A percentile compares a stretch with the other conserved stretches of the same genome.
These are phyloP conservation scores for Arabidopsis hybrid DNA, from an alignment of 441 rosid genomes.

Conservation along the genomic window DNA sequence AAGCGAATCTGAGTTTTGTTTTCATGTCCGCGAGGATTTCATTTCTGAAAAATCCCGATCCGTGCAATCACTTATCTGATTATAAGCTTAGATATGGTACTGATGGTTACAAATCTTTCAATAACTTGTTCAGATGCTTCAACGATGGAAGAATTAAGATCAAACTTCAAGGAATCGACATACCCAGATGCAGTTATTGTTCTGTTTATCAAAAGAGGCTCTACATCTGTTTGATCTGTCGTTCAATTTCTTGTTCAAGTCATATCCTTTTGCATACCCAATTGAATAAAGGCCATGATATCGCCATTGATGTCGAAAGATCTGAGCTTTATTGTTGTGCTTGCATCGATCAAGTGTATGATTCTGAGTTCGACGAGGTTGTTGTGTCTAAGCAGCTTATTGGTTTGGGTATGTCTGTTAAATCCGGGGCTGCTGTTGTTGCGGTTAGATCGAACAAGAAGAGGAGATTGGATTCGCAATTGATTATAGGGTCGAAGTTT, in stretches of 20 bases:
- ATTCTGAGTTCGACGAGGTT: conserved; percentile 80
- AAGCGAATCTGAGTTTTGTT: conserved; percentile 32
- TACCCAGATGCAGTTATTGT: conserved; percentile 75
- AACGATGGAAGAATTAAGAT: conserved; percentile 60
- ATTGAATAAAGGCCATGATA: conserved; percentile 61
- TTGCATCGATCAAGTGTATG: conserved; percentile 87
- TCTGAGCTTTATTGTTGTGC: conserved; percentile 84
- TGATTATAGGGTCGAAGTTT: conserved; percentile 54
- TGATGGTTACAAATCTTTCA: conserved; percentile 60
- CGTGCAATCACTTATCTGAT: conserved; percentile 78
- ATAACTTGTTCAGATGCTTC: conserved; percentile 53
- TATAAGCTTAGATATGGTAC: conserved; percentile 73
- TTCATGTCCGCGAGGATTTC: conserved; percentile 61
- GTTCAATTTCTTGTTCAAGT: conserved; percentile 65
- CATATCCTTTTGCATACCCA: conserved; percentile 72
- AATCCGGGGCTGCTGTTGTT: conserved; percentile 47
- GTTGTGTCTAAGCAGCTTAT: conserved; percentile 59
- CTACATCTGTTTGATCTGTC: conserved; percentile 75
- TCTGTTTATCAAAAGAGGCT: conserved; percentile 56
- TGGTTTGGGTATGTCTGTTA: conserved; percentile 54
- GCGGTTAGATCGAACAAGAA: conserved; percentile 75
- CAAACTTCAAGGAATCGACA: conserved; percentile 44
- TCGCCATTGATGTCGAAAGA: conserved; percentile 78
- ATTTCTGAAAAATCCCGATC: conserved; percentile 58
- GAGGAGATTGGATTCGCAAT: conserved; percentile 66